phyloP scores from a whole-genome alignment of 129 eudicot genomes.

The Artemisia argyi region DNA sequence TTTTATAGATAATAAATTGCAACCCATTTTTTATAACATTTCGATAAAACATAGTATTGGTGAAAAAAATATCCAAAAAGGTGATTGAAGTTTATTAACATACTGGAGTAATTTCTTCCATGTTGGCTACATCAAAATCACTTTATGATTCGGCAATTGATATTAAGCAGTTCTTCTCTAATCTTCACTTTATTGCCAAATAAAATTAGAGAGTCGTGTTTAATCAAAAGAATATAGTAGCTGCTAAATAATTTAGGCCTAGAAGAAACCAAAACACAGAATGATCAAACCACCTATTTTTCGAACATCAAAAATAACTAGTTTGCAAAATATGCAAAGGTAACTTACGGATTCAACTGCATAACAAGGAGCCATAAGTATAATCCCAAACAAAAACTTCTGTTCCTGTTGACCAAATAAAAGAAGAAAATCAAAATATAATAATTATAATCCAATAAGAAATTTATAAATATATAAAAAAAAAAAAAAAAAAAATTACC shows the following conservation, averaged over 20 bases:
- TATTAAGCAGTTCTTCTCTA: background rate
- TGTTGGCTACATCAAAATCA: too few species aligned
- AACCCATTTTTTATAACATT: background rate
- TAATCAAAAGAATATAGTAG: too few species aligned
- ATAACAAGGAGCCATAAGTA: constrained; percentile 96
- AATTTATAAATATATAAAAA: background rate
- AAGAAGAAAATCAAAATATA: background rate
- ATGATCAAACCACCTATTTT: too few species aligned
- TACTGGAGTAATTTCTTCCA: too few species aligned
- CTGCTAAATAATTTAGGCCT: too few species aligned
- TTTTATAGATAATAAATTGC: background rate
- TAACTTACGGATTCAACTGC: constrained; percentile 91
- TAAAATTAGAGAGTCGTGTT: too few species aligned
- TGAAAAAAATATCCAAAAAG: background rate
- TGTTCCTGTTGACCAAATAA: constrained; percentile 67
- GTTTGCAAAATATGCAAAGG: too few species aligned
- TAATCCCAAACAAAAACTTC: constrained; percentile 88
- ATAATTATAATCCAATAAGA: constrained; percentile 6
- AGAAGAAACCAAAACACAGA: too few species aligned
- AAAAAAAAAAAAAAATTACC: constrained; percentile 33
- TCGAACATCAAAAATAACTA: too few species aligned
- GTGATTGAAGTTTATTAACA: background rate
- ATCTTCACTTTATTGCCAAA: too few species aligned
- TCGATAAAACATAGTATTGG: background rate
- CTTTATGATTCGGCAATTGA: too few species aligned